A percentile compares a stretch with the other conserved stretches of the same genome.
These are phyloP conservation scores for Naematelia encephala DNA, from an alignment of 768 basidiomycete genomes.

Conservation along the genomic window DNA sequence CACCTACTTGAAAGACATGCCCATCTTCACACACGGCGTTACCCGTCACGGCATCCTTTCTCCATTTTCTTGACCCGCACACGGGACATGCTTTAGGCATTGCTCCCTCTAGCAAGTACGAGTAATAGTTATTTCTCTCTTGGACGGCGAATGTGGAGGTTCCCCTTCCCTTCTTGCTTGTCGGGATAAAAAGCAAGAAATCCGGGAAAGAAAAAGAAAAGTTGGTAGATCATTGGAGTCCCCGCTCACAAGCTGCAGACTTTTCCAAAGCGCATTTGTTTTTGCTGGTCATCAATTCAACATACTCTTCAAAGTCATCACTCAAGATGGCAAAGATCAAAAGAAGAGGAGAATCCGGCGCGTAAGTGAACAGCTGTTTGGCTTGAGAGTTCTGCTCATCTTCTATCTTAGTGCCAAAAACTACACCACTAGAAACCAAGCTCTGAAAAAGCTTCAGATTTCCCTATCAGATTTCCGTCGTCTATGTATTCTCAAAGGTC, in stretches of 20 bases:
- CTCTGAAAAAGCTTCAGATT: conserved; percentile 92
- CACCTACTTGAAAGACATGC: conserved; percentile 75
- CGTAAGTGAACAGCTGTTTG: conserved; percentile 42
- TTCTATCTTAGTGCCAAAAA: conserved; percentile 50
- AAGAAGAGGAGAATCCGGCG: conserved; percentile 51
- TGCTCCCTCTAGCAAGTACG: neutral
- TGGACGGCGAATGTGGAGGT: conserved; percentile 19
- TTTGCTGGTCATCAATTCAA: neutral
- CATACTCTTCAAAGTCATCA: neutral
- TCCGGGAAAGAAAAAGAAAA: conserved; percentile 8
- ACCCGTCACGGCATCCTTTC: conserved; percentile 77
- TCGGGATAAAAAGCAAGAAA: conserved; percentile 7
- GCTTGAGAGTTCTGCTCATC: neutral
- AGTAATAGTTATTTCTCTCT: neutral
- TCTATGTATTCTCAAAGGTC: conserved; percentile 95
- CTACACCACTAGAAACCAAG: conserved; percentile 75
- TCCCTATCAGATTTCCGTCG: conserved; percentile 94
- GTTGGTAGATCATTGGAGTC: neutral
- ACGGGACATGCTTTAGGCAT: conserved; percentile 62
- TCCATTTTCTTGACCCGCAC: conserved; percentile 83
- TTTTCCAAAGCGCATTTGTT: conserved; percentile 11
- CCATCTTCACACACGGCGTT: conserved; percentile 84
- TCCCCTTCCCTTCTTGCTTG: too few species aligned
- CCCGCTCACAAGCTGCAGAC: conserved; percentile 13
- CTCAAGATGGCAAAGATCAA: conserved; percentile 52